Percentiles rank a stretch among this genome's conserved stretches.
Conservation (phyloP, 495 filamentous ascomycete species). For the Lasiosphaeriaceae sp. region DNA sequence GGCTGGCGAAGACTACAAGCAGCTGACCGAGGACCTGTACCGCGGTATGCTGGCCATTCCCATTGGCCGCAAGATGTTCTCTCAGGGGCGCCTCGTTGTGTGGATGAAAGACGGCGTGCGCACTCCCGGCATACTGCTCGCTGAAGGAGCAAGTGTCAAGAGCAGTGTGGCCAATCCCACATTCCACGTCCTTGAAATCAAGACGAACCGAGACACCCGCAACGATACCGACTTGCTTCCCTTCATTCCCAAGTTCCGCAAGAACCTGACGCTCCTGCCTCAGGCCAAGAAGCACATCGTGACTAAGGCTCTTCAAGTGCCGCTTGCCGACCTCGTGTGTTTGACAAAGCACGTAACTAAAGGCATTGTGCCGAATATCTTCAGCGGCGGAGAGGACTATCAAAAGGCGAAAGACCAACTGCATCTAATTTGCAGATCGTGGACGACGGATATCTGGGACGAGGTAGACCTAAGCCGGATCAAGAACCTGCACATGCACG, state of each 20-base stretch:
- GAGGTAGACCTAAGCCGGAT: constrained; percentile 80
- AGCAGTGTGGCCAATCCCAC: constrained; percentile 56
- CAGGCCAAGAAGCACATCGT: constrained; percentile 54
- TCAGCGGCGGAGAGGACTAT: constrained; percentile 40
- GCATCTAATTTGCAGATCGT: constrained; percentile 58
- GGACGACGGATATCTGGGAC: constrained; percentile 72
- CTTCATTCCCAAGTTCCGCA: constrained; percentile 64
- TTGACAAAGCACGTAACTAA: constrained; percentile 71
- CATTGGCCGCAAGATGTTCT: constrained; percentile 75
- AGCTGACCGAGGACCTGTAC: constrained; percentile 70
- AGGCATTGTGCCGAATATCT: constrained; percentile 52
- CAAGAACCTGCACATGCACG: constrained; percentile 71
- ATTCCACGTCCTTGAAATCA: constrained; percentile 74
- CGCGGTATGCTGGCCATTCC: constrained; percentile 66
- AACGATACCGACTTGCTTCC: constrained; percentile 76
- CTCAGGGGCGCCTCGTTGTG: constrained; percentile 68
- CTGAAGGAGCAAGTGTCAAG: constrained; percentile 59
- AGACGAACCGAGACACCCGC: constrained; percentile 55
- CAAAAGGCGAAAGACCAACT: constrained; percentile 56
- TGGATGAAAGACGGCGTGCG: constrained; percentile 67
- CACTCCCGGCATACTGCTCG: constrained; percentile 73
- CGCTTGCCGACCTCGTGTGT: constrained; percentile 71
- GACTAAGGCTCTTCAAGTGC: constrained; percentile 61
- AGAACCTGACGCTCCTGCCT: constrained; percentile 58
- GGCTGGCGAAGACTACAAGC: constrained; percentile 71